Evolutionary conservation across 2,329 filamentous ascomycete species (phyloP).

Genomic region (Ceratocystiopsis sp.): DNA sequence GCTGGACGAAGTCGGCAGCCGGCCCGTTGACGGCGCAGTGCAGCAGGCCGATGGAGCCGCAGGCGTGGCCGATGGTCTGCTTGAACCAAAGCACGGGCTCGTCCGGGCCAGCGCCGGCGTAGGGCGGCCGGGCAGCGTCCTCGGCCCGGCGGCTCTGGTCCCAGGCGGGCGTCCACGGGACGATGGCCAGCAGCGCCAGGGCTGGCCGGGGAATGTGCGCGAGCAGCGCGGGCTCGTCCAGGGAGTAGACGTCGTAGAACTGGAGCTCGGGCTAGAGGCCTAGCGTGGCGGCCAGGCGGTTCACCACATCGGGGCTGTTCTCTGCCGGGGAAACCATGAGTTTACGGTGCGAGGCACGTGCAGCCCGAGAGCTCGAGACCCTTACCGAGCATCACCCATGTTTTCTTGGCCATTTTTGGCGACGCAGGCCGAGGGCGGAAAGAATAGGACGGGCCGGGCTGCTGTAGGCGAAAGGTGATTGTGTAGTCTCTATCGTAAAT

Average conservation of each 20-base stretch:
- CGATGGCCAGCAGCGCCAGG: constrained; percentile 63
- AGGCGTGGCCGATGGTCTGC: constrained; percentile 71
- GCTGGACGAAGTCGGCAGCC: constrained; percentile 32
- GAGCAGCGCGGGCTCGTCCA: constrained; percentile 32
- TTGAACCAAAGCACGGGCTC: constrained; percentile 70
- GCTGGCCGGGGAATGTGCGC: constrained; percentile 27
- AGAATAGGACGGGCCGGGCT: too few species aligned
- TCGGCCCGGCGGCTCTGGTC: constrained; percentile 29
- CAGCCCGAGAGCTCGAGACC: too few species aligned
- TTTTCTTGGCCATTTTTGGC: too few species aligned
- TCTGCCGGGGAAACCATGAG: not conserved
- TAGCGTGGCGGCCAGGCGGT: constrained; percentile 49
- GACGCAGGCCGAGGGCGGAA: too few species aligned
- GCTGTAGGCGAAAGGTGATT: too few species aligned
- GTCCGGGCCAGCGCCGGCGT: constrained; percentile 16
- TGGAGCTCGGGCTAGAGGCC: constrained; percentile 29
- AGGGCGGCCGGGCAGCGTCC: constrained; percentile 21
- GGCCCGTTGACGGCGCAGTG: constrained; percentile 60
- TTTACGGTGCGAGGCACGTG: too few species aligned
- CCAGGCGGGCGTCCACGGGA: constrained; percentile 39
- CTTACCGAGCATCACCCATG: too few species aligned
- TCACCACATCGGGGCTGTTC: constrained; percentile 48
- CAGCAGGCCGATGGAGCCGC: constrained; percentile 61
- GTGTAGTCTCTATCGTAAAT: too few species aligned
- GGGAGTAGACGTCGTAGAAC: not conserved